Base-by-base conservation (phyloP, 2,329 filamentous ascomycete species). In the Penicillium aurantiogriseum region DNA sequence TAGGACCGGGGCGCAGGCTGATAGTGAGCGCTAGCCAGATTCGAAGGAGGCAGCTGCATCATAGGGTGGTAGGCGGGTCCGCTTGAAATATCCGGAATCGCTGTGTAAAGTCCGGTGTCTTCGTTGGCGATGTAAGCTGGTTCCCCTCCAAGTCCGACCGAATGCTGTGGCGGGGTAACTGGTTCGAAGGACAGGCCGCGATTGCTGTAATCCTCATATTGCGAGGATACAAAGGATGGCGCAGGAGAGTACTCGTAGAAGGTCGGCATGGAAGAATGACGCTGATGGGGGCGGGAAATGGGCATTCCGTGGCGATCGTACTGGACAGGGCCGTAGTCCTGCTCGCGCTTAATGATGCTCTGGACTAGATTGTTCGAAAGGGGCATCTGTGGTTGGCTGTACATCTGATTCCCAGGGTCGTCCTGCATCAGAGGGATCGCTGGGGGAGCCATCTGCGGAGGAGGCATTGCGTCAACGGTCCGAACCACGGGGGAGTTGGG, bases 171-270 rank as follows among this genome's bases (percentile, higher is more conserved):
- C 57, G 94, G 94, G 0, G 94, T 99, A 67, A 99, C 87, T 51
- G 94, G 94, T 81, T 99, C 94, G 73, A 93, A 99, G 3, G 93
- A 97, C 69, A 97, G 87, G 51, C 92, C 94, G 57, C 94, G 89
- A 73, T 92, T 93, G 84, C 91, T 96, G 81, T 97, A 99, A 74
- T 97, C 93, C 73, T 97, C 94, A 69, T 93, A 96, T 70, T 97
- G 92, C 1, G 94, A 97, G n/a, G 94, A 97, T 51, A 96, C 92
- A 71, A 97, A 97, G 1, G 94, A 97, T 2, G 94, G 94, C 0
- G 94, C 94, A 52, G 94, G 94, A 17, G 94, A 99, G 80, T 97
- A 99, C 77, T 99, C 94, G 75, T 97, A 88, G 74, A 96, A 99
- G 21, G 92, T 90, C 49, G 94, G 94, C 92, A 99, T 97, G n/a